Conservation (phyloP, 108 stramenopile species). For the Asterionellopsis glacialis region DNA sequence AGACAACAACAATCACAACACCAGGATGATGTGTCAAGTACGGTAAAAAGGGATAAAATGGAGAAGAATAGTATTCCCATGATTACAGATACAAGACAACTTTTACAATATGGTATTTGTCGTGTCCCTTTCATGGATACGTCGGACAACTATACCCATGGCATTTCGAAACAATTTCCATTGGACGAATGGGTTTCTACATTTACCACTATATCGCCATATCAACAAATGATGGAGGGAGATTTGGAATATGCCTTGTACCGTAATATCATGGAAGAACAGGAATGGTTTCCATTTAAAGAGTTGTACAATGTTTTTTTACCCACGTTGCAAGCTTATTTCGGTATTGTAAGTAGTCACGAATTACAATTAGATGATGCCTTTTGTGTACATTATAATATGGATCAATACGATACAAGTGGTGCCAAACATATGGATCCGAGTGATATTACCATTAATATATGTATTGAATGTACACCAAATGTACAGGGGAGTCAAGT, state of each 20-base stretch:
- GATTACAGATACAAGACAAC: background rate
- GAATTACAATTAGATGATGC: constrained; percentile 44
- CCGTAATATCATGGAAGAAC: constrained; percentile 56
- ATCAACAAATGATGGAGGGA: constrained; percentile 23
- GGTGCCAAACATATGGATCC: constrained; percentile 49
- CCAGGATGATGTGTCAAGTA: no score
- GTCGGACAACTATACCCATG: no score
- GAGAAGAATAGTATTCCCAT: no score
- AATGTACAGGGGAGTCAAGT: constrained; percentile 41
- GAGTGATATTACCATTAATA: constrained; percentile 59
- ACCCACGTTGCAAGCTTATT: constrained; percentile 11
- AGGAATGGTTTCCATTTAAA: constrained; percentile 25
- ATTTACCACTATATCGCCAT: constrained; percentile 29
- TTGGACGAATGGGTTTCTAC: constrained; percentile 19
- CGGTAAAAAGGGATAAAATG: no score
- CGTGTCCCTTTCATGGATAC: constrained; percentile 16
- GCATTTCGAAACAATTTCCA: background rate
- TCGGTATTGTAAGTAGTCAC: constrained; percentile 10
- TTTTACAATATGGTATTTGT: constrained; percentile 30
- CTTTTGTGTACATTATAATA: constrained; percentile 52
- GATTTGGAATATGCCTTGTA: constrained; percentile 51
- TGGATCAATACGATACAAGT: constrained; percentile 37
- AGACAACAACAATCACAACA: no score
- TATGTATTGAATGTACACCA: constrained; percentile 36
- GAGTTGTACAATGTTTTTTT: constrained; percentile 8